Percentiles rank a stretch among this genome's conserved stretches.
Conservation (phyloP, 805 yeast species). For the Myxozyma kluyveri region DNA sequence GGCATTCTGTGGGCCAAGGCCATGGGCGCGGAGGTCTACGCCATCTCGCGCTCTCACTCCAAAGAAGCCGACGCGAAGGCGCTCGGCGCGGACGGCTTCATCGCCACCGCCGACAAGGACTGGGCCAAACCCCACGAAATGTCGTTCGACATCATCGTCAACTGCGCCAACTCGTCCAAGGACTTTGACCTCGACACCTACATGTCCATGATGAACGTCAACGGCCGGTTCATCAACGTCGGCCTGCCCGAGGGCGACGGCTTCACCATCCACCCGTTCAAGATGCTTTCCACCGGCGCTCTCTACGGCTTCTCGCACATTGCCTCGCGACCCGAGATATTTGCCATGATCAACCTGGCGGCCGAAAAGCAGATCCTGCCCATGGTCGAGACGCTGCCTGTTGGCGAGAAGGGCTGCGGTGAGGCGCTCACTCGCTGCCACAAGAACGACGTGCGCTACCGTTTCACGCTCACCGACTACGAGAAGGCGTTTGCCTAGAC, state of each 20-base stretch:
- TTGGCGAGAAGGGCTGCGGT: slow-evolving; percentile 38
- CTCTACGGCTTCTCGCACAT: slow-evolving; percentile 57
- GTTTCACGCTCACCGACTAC: slow-evolving; percentile 46
- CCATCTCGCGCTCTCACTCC: slow-evolving; percentile 50
- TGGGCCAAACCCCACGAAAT: slow-evolving; percentile 37
- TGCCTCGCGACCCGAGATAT: slow-evolving; percentile 64
- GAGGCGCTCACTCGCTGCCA: slow-evolving; percentile 40
- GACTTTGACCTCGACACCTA: slow-evolving; percentile 50
- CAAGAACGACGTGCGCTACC: slow-evolving; percentile 41
- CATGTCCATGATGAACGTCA: slow-evolving; percentile 52
- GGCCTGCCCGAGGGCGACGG: slow-evolving; percentile 53
- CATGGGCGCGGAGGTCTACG: slow-evolving; percentile 62
- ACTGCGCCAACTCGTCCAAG: slow-evolving; percentile 53
- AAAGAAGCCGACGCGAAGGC: slow-evolving; percentile 53
- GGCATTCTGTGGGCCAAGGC: slow-evolving; percentile 57
- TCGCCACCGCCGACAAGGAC: slow-evolving; percentile 47
- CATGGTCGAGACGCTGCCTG: slow-evolving; percentile 39
- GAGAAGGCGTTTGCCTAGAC: slow-evolving; percentile 42
- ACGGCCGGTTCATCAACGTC: slow-evolving; percentile 57
- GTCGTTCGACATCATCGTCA: slow-evolving; percentile 51
- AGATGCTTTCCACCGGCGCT: slow-evolving; percentile 36
- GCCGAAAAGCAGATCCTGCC: slow-evolving; percentile 44
- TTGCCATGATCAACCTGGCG: slow-evolving; percentile 63
- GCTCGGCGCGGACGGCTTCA: slow-evolving; percentile 54
- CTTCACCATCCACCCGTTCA: slow-evolving; percentile 16